Percentiles rank a stretch among this genome's conserved stretches.
Conservation (phyloP, 345 rosid genomes). For the Citrus australasica region DNA sequence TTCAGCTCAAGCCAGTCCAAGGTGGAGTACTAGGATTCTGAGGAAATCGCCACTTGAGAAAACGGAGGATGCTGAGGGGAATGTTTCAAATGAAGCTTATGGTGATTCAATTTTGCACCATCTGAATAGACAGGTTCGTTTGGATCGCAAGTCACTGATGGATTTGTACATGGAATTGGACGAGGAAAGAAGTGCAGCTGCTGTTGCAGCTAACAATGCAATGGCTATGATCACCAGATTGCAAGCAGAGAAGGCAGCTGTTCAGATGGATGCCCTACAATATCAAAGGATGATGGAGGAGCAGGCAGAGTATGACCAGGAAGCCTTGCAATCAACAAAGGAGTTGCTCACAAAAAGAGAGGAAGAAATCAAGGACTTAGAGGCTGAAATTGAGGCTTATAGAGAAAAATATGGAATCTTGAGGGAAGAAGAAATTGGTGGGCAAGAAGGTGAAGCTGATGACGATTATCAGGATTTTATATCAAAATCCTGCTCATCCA, state of each 20-base stretch:
- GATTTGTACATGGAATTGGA: constrained; percentile 85
- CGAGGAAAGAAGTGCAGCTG: constrained; percentile 86
- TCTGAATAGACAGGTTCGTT: constrained; percentile 67
- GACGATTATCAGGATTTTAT: constrained; percentile 25
- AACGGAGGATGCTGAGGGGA: constrained; percentile 38
- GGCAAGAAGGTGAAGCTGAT: constrained; percentile 18
- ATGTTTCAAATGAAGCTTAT: constrained; percentile 36
- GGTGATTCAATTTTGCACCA: constrained; percentile 54
- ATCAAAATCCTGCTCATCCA: constrained; percentile 15
- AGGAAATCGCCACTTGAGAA: constrained; percentile 56
- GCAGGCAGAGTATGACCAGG: constrained; percentile 88
- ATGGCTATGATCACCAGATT: constrained; percentile 94
- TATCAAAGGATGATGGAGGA: constrained; percentile 99
- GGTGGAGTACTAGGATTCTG: constrained; percentile 40
- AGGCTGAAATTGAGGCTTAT: constrained; percentile 65
- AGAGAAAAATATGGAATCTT: constrained; percentile 53
- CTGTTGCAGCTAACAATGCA: constrained; percentile 88
- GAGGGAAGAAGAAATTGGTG: constrained; percentile 29
- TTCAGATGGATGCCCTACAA: constrained; percentile 97
- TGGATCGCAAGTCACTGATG: constrained; percentile 81
- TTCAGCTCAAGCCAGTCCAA: constrained; percentile 59
- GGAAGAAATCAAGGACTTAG: constrained; percentile 53
- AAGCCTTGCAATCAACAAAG: constrained; percentile 62
- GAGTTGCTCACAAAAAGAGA: constrained; percentile 54
- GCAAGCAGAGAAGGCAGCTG: constrained; percentile 86